Base-by-base conservation (phyloP, 1,284 basidiomycete species). In the Lignosus rhinocerotis region DNA sequence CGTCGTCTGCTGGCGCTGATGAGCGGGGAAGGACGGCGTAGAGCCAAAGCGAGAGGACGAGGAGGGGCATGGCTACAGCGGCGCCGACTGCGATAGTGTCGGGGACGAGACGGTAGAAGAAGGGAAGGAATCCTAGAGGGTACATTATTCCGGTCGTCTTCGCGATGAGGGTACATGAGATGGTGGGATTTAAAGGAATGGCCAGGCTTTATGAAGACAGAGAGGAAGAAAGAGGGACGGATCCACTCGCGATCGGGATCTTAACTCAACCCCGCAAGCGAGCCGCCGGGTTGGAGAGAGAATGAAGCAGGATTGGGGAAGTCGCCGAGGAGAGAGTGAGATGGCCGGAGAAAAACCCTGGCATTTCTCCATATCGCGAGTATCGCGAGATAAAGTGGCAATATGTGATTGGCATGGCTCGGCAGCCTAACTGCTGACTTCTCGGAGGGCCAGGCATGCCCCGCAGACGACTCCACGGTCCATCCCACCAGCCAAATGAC, bases 41-140 rank as follows among this genome's bases (percentile, higher is more conserved):
- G 62, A 80, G 60, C 58, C 66, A 70, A 60, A 81, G 66, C 63
- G 85, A 67, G 51, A 83, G 79, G 61, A 80, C 72, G 67, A 86
- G 74, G 71, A 84, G 73, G 64, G 85, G 70, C 61, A 88, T 71
- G 66, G 80, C 80, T 60, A 86, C 66, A 46, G 80, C 76, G 65
- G 87, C 77, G 66, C 83, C 81, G 56, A 77, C 75, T 52, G 80
- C 75, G 61, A 83, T 75, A 50, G 80, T 78, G 67, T 83, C 79
- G 69, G 84, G 76, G 64, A 84, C 76, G 70, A 88, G 81, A 39
- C 82, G 80, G 56, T 77, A 76, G 60, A 83, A 76, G 61, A 84
- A 83, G 66, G 82, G 76, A 62, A 84, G 78, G 45, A 89, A 71
- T 64, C 87, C 86, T 61, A 86, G 75, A 58, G 80, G 76, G 69